A percentile compares a stretch with the other conserved stretches of the same genome.
These are phyloP conservation scores for Hermanozyma aechmeae DNA, from an alignment of 805 yeast species.

Conservation along the genomic window DNA sequence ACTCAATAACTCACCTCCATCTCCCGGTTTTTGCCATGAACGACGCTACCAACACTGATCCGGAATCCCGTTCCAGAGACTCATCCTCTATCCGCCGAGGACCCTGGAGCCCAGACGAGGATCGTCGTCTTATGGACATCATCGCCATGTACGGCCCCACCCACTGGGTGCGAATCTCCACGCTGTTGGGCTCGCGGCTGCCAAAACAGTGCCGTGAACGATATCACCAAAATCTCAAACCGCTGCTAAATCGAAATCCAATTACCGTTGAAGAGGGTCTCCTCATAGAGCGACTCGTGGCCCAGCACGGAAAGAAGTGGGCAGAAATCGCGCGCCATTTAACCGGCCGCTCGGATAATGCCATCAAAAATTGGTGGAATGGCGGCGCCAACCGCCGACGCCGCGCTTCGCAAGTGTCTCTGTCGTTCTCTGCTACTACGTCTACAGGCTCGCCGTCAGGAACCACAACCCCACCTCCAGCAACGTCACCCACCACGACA, in stretches of 20 bases:
- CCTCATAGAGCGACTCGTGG: conserved; percentile 70
- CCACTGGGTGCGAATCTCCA: conserved; percentile 84
- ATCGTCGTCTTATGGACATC: conserved; percentile 58
- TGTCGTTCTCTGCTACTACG: conserved; percentile 1
- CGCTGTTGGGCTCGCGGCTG: conserved; percentile 62
- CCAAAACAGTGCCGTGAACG: conserved; percentile 91
- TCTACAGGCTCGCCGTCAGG: neutral
- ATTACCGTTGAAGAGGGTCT: conserved; percentile 79
- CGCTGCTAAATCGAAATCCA: conserved; percentile 71
- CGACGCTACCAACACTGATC: too few relatives aligned
- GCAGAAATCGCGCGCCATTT: conserved; percentile 87
- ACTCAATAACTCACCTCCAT: too few relatives aligned
- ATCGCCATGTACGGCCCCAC: conserved; percentile 68
- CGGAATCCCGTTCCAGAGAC: too few relatives aligned
- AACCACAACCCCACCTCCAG: neutral
- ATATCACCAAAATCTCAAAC: conserved; percentile 85
- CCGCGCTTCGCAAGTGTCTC: conserved; percentile 25
- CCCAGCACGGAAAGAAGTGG: conserved; percentile 80
- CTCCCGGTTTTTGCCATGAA: too few relatives aligned
- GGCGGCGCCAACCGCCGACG: conserved; percentile 85
- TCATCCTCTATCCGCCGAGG: conserved; percentile 55
- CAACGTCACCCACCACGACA: neutral
- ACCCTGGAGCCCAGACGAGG: conserved; percentile 88
- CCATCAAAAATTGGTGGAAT: conserved; percentile 94
- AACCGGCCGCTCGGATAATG: conserved; percentile 83